Percentiles rank a stretch among this genome's conserved stretches.
phyloP scores from a whole-genome alignment of 2,329 filamentous ascomycete genomes.

The Colletotrichum noveboracense region DNA sequence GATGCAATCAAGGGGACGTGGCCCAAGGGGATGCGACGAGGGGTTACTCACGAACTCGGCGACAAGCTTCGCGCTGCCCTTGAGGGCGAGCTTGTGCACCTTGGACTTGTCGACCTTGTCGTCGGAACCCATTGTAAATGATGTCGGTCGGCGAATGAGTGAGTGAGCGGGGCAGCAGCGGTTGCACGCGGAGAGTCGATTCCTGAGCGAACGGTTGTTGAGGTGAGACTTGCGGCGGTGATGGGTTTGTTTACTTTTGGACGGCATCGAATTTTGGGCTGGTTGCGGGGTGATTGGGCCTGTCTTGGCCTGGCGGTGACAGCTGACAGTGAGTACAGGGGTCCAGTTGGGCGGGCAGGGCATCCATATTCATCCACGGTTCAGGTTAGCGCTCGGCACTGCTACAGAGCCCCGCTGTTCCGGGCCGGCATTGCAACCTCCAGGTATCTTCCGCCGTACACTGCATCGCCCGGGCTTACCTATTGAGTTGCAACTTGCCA shows the following conservation, averaged over 20 bases:
- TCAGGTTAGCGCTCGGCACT: not conserved
- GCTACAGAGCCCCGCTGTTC: not conserved
- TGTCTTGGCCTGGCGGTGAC: not conserved
- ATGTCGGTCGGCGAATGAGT: not conserved
- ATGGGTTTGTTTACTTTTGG: conserved; percentile 15
- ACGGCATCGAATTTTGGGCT: not conserved
- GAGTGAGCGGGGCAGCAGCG: not conserved
- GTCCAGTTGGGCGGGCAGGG: not conserved
- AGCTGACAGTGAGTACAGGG: not conserved
- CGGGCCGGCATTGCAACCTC: not conserved
- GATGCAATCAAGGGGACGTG: not conserved
- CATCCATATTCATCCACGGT: not conserved
- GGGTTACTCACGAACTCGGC: conserved; percentile 83
- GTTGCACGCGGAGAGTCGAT: not conserved
- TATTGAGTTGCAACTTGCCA: not conserved
- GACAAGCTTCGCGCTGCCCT: conserved; percentile 83
- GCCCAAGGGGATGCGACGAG: not conserved
- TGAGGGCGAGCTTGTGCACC: conserved; percentile 91
- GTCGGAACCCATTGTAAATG: not conserved
- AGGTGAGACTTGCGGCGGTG: not conserved
- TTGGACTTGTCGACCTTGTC: conserved; percentile 73
- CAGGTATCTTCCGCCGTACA: not conserved
- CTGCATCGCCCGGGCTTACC: not conserved
- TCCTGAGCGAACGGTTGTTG: not conserved
- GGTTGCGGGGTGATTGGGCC: conserved; percentile 16